A percentile compares a stretch with the other conserved stretches of the same genome.
phyloP scores from a whole-genome alignment of 2,329 filamentous ascomycete species.

The Botrytis deweyae region DNA sequence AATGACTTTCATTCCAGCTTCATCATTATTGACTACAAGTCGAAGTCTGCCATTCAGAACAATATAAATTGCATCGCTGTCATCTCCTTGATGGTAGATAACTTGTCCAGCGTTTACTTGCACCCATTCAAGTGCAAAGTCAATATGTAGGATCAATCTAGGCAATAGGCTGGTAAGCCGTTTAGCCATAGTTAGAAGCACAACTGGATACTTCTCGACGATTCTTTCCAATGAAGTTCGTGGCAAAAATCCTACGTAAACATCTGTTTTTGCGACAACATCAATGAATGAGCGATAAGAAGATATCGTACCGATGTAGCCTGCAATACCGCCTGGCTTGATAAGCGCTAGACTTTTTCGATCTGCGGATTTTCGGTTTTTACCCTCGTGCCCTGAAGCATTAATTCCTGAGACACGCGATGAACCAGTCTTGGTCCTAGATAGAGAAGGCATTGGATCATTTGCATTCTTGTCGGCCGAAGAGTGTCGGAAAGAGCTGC shows the following conservation, averaged over 20 bases:
- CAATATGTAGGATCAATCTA: constrained; percentile 88
- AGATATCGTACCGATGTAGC: constrained; percentile 91
- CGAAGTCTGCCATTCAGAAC: constrained; percentile 91
- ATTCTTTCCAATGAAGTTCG: constrained; percentile 83
- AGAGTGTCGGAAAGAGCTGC: constrained; percentile 30
- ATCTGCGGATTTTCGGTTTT: constrained; percentile 48
- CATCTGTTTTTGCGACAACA: constrained; percentile 95
- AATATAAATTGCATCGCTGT: constrained; percentile 97
- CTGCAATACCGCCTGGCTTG: constrained; percentile 90
- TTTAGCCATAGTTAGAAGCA: constrained; percentile 94
- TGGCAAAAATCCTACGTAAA: constrained; percentile 94
- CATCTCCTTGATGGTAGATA: constrained; percentile 88
- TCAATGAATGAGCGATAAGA: constrained; percentile 96
- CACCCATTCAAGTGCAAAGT: constrained; percentile 97
- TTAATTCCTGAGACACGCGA: constrained; percentile 35
- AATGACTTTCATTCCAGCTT: constrained; percentile 79
- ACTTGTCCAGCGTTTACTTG: constrained; percentile 95
- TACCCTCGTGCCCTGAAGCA: constrained; percentile 34
- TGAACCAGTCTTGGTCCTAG: constrained; percentile 46
- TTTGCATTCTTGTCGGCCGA: constrained; percentile 30
- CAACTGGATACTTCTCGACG: constrained; percentile 87
- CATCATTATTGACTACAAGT: constrained; percentile 76
- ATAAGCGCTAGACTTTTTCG: constrained; percentile 82
- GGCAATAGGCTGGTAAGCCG: constrained; percentile 86
- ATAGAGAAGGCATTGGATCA: constrained; percentile 47